Evolutionary conservation across 352 stramenopile genomes (phyloP).

Genomic region (Pythium rishiriense): DNA sequence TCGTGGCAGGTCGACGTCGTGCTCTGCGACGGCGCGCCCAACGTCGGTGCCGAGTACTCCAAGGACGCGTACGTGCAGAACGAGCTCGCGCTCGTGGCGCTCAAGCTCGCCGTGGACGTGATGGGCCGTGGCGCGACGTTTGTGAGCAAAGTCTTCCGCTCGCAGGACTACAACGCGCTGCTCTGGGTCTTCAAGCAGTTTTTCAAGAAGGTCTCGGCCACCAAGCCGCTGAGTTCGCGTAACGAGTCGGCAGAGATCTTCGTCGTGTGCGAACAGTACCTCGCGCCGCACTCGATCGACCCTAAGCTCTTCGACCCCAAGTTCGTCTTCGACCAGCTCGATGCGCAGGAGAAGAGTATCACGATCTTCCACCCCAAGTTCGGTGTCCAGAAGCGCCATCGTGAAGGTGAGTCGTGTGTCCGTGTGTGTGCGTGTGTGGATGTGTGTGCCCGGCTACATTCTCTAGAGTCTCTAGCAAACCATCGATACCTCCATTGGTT

Average conservation of each 20-base stretch:
- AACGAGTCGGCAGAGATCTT: constrained; percentile 99
- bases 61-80: constrained; percentile 99
- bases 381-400: constrained; percentile 92
- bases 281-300: constrained; percentile 97
- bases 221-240: constrained; percentile 98
- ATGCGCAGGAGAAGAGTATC: constrained; percentile 85
- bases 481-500: constrained; percentile 65
- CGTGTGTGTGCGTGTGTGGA: constrained; percentile 21
- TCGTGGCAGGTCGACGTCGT: constrained; percentile 96
- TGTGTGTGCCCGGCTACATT: constrained; percentile 62
- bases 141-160: constrained; percentile 97
- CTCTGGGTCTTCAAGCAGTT: constrained; percentile 99
- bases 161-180: constrained; percentile 98
- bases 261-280: constrained; percentile 96
- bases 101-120: constrained; percentile 98
- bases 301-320: constrained; percentile 97
- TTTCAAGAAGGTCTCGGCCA: constrained; percentile 97
- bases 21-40: constrained; percentile 98
- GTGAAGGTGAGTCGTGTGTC: constrained; percentile 79
- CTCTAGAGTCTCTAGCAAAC: constrained; percentile 88
- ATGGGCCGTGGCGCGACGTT: constrained; percentile 94
- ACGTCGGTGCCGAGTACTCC: constrained; percentile 97
- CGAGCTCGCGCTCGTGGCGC: constrained; percentile 94
- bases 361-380: constrained; percentile 99
- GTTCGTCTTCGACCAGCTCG: constrained; percentile 96